These are phyloP conservation scores for Plicaturopsis crispa DNA, from an alignment of 768 basidiomycete genomes.

Conservation along the genomic window DNA sequence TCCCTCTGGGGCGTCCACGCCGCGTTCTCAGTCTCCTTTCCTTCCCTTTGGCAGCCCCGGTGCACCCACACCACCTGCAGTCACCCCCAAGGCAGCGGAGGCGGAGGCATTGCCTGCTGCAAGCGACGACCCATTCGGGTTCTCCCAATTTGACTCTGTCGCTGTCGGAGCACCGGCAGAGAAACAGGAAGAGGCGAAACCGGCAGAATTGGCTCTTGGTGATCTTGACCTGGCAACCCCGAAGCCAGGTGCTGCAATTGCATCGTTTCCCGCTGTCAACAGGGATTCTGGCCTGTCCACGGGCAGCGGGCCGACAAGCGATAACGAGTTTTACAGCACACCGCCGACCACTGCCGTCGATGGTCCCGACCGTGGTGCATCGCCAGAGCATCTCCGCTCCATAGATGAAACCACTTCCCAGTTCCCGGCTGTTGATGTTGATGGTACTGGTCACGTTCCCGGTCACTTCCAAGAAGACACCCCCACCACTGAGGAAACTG, in stretches of 20 bases:
- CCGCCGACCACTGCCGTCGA: slow-evolving; percentile 40
- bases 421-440: slow-evolving; percentile 33
- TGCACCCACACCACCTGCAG: slow-evolving; percentile 27
- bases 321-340: slow-evolving; percentile 53
- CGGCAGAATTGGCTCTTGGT: slow-evolving; percentile 13
- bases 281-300: slow-evolving; percentile 16
- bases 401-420: slow-evolving; percentile 16
- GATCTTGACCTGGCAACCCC: slow-evolving; percentile 16
- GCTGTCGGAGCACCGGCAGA: too few relatives aligned
- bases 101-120: slow-evolving; percentile 6
- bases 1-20: slow-evolving; percentile 28
- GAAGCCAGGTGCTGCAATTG: slow-evolving; percentile 5
- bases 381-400: background rate
- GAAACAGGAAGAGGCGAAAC: too few relatives aligned
- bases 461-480: slow-evolving; percentile 11
- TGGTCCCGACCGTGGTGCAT: slow-evolving; percentile 4
- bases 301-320: slow-evolving; percentile 20
- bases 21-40: slow-evolving; percentile 57
- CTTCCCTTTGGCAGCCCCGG: slow-evolving; percentile 36
- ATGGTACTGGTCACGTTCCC: too few relatives aligned
- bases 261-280: slow-evolving; percentile 9
- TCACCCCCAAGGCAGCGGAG: slow-evolving; percentile 16
- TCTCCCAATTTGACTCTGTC: slow-evolving; percentile 25
- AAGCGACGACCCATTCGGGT: slow-evolving; percentile 45
- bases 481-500: slow-evolving; percentile 37